phyloP scores from a whole-genome alignment of 768 basidiomycete genomes.

The Macrocybe gigantea region DNA sequence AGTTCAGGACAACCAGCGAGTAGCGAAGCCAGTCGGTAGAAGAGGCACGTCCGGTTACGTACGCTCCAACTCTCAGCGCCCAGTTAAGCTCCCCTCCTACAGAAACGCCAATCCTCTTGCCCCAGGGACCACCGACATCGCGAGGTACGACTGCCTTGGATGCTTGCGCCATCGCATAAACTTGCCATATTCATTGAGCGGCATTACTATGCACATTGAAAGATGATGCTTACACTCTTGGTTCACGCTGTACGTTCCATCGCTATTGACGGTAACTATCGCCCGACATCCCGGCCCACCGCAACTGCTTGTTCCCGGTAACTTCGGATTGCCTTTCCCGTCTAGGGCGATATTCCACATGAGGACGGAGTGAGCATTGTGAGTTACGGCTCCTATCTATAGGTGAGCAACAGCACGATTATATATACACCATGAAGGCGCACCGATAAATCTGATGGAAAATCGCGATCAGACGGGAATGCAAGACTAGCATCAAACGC shows the following conservation, averaged over 20 bases:
- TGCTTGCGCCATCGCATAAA: constrained; percentile 67
- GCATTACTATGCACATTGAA: neutral
- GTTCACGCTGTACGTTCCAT: constrained; percentile 56
- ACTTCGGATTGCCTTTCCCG: constrained; percentile 52
- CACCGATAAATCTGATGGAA: constrained; percentile 7
- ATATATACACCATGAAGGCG: neutral
- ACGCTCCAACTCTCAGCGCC: constrained; percentile 60
- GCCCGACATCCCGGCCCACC: constrained; percentile 54
- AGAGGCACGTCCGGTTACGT: constrained; percentile 47
- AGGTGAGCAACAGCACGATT: constrained; percentile 7
- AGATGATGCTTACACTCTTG: constrained; percentile 55
- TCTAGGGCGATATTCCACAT: constrained; percentile 79
- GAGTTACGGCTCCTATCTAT: constrained; percentile 26
- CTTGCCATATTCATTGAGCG: constrained; percentile 18
- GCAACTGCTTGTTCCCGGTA: constrained; percentile 62
- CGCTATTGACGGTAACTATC: constrained; percentile 56
- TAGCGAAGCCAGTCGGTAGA: constrained; percentile 56
- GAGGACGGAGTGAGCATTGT: constrained; percentile 40
- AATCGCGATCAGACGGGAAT: neutral
- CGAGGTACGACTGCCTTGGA: constrained; percentile 66
- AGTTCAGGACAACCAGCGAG: constrained; percentile 67
- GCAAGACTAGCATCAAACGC: constrained; percentile 8
- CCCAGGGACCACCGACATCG: constrained; percentile 59
- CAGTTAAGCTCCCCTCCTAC: constrained; percentile 49
- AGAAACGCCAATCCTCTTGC: constrained; percentile 54